Evolutionary conservation across 1,284 basidiomycete genomes (phyloP), one percentile per base, ranked within the genome.

Genomic region (Ustilago shanxiensis): DNA sequence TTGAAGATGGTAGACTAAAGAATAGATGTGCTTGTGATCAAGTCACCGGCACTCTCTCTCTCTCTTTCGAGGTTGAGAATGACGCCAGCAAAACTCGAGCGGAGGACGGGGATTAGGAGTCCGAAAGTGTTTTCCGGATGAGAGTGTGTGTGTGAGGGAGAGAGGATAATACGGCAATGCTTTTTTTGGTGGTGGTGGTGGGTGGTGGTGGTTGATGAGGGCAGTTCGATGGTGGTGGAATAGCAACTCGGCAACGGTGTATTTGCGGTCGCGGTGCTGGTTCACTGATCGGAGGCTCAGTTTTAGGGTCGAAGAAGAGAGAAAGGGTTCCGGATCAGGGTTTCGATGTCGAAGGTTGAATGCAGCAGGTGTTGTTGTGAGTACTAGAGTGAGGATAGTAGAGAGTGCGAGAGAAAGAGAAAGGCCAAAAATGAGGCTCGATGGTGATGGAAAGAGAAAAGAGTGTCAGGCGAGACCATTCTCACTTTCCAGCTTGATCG

Each of bases 401-500:
- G 50, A 29, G 20, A 10, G 54, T 28, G 20, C 26, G 33, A 24
- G 53, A 13, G 28, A 53, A 16, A 33, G 31, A 33, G 31, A 31
- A n/a, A 10, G n/a, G n/a, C n/a, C n/a, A n/a, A 53, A 24, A 9
- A 35, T n/a, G 33, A n/a, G 51, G 16, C 20, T n/a, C 51, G 51
- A 53, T 53, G 51, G 51, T 53, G 51, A 53, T 53, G 51, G 51
- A 53, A 53, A 37, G 31, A 24, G 6, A 16, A 18, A 11, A n/a
- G 10, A 41, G 13, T 22, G 14, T 31, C 45, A 50, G n/a, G 22
- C 45, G 20, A 58, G 24, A 28, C 54, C 29, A 47, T 33, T 22
- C 28, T 9, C 29, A 60, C 41, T 61, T 68, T 72, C 69, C 63
- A 66, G 63, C 44, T 31, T 35, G 63, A 72, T 72, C 69, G 69